These are phyloP conservation scores for Fagopyrum homotropicum DNA, from an alignment of 148 eudicot species.

Conservation along the genomic window DNA sequence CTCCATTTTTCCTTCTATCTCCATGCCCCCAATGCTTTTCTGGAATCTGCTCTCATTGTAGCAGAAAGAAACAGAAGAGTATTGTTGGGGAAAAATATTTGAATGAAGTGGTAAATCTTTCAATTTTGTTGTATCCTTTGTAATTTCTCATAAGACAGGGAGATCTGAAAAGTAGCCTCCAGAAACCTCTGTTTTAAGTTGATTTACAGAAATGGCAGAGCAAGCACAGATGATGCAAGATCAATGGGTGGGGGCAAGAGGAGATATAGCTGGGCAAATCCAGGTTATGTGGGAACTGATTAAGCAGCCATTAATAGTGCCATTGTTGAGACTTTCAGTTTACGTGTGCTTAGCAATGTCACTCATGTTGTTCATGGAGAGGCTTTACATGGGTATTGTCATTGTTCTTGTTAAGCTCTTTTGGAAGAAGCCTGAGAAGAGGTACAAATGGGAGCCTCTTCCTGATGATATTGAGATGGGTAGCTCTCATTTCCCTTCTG, in stretches of 20 bases:
- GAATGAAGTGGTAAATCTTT: no score
- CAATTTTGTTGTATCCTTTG: background rate
- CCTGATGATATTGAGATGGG: constrained; percentile 28
- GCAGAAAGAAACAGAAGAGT: constrained; percentile 8
- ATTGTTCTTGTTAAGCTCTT: constrained; percentile 64
- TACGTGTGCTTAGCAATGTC: constrained; percentile 52
- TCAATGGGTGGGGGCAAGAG: constrained; percentile 41
- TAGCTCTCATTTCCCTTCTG: constrained; percentile 12
- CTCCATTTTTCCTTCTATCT: background rate
- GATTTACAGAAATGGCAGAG: constrained; percentile 1
- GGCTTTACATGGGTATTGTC: constrained; percentile 88
- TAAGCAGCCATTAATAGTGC: constrained; percentile 67
- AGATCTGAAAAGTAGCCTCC: background rate
- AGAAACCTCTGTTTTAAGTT: background rate
- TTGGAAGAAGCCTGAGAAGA: constrained; percentile 68
- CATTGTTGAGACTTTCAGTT: constrained; percentile 45
- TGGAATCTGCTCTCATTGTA: background rate
- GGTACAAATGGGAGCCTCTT: constrained; percentile 62
- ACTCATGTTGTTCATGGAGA: constrained; percentile 67
- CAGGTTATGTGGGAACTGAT: constrained; percentile 59
- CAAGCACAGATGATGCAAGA: constrained; percentile 33
- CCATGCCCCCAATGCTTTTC: constrained; percentile 14
- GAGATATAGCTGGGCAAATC: constrained; percentile 42
- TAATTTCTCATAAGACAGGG: background rate
- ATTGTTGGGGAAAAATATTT: background rate